A percentile compares a stretch with the other conserved stretches of the same genome.
Evolutionary conservation across 257 asterid genomes (phyloP).

Genomic region (Solanum bukasovii): DNA sequence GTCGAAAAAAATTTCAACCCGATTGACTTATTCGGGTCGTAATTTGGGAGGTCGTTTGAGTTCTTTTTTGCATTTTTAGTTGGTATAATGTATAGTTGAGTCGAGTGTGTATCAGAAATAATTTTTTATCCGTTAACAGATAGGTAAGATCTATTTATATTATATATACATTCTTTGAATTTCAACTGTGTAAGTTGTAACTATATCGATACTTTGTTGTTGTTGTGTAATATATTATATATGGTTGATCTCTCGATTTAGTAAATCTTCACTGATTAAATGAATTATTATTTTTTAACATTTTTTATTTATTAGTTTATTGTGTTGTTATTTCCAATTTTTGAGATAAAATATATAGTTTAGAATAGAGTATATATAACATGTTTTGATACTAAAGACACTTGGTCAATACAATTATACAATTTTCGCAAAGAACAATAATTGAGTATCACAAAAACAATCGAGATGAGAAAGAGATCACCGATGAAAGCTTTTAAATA

Average conservation of each 20-base stretch:
- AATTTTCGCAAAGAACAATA: background rate
- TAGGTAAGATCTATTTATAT: too few relatives aligned
- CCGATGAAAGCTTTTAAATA: background rate
- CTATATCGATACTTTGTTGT: too few relatives aligned
- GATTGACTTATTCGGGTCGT: background rate
- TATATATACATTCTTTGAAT: accelerated
- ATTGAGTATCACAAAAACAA: background rate
- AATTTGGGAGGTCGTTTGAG: background rate
- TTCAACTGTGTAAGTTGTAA: too few relatives aligned
- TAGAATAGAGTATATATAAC: background rate
- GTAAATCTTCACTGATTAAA: background rate
- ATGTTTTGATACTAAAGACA: background rate
- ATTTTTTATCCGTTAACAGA: too few relatives aligned
- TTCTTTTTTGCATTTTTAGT: background rate
- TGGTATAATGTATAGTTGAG: background rate
- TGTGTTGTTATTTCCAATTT: background rate
- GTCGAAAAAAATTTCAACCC: background rate
- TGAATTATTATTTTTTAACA: background rate
- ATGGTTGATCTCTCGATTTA: too few relatives aligned
- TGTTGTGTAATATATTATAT: background rate
- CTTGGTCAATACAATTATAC: background rate
- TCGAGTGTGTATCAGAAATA: background rate
- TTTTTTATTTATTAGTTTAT: background rate
- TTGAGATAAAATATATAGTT: background rate
- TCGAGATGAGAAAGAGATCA: background rate